These are phyloP conservation scores for Lactarius trivialis DNA, from an alignment of 768 basidiomycete species.

Conservation along the genomic window DNA sequence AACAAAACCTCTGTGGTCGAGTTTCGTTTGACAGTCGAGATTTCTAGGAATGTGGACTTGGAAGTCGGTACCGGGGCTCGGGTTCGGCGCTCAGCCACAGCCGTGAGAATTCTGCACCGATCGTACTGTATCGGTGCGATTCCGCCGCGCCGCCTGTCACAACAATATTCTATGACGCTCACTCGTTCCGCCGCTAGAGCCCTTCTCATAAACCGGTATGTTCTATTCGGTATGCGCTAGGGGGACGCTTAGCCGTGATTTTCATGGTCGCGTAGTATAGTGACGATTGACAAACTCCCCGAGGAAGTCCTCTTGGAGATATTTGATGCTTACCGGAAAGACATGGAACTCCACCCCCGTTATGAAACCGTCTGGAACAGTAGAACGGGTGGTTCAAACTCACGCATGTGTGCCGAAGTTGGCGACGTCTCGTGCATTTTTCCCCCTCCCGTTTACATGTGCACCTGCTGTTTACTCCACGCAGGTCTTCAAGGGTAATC, in stretches of 20 bases:
- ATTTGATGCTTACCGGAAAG: not conserved
- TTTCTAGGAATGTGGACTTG: no score
- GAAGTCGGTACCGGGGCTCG: no score
- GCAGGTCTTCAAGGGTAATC: not conserved
- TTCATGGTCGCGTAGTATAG: not conserved
- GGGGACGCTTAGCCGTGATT: not conserved
- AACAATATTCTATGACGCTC: no score
- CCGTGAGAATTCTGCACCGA: no score
- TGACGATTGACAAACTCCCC: not conserved
- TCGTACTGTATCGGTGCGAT: no score
- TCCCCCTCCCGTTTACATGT: not conserved
- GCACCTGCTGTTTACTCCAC: not conserved
- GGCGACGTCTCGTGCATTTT: slow-evolving; percentile 2
- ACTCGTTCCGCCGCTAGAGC: not conserved
- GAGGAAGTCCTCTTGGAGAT: slow-evolving; percentile 1
- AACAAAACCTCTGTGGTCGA: no score
- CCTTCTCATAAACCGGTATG: not conserved
- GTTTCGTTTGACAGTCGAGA: no score
- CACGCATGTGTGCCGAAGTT: slow-evolving; percentile 1
- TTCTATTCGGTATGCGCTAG: not conserved
- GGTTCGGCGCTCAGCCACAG: no score
- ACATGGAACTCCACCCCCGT: not conserved
- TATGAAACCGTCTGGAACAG: not conserved
- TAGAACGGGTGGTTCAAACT: slow-evolving; percentile 1
- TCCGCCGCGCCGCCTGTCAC: no score